Evolutionary conservation across 495 filamentous ascomycete species (phyloP).

Genomic region (Beverwykella pulmonaria): DNA sequence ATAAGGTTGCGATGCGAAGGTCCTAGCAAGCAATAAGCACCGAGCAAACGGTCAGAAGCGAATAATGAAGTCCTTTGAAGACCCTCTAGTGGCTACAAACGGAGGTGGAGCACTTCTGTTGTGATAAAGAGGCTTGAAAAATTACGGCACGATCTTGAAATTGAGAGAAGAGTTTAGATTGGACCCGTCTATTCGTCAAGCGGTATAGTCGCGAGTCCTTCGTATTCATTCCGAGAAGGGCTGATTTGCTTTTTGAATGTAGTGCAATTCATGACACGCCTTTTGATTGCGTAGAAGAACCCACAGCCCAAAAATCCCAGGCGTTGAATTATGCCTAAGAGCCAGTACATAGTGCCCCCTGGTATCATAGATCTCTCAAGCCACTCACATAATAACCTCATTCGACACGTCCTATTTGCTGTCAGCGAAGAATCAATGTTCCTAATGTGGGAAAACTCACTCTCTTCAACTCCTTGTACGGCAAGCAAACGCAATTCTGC

Average conservation of each 20-base stretch:
- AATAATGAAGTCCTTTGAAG: no score
- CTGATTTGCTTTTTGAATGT: background rate
- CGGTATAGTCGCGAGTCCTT: background rate
- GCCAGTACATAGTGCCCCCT: constrained; percentile 4
- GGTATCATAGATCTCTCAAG: constrained; percentile 21
- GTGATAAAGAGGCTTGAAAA: no score
- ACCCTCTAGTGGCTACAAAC: no score
- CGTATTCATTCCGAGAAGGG: background rate
- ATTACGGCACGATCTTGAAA: background rate
- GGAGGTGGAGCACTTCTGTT: no score
- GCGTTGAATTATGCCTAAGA: background rate
- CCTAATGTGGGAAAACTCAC: constrained; percentile 59
- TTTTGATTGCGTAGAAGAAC: constrained; percentile 22
- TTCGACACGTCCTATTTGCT: constrained; percentile 60
- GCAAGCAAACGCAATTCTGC: constrained; percentile 97
- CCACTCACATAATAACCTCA: constrained; percentile 89
- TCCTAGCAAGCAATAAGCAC: background rate
- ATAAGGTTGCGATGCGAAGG: constrained; percentile 13
- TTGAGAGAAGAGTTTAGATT: background rate
- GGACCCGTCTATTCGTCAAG: background rate
- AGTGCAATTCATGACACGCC: background rate
- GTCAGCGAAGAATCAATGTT: constrained; percentile 71
- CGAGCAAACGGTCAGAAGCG: background rate
- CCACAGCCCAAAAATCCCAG: constrained; percentile 2
- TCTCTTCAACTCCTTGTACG: constrained; percentile 97